Base-by-base conservation (phyloP, 176 grass and related monocot genomes). In the Rhynchospora tenuis region DNA sequence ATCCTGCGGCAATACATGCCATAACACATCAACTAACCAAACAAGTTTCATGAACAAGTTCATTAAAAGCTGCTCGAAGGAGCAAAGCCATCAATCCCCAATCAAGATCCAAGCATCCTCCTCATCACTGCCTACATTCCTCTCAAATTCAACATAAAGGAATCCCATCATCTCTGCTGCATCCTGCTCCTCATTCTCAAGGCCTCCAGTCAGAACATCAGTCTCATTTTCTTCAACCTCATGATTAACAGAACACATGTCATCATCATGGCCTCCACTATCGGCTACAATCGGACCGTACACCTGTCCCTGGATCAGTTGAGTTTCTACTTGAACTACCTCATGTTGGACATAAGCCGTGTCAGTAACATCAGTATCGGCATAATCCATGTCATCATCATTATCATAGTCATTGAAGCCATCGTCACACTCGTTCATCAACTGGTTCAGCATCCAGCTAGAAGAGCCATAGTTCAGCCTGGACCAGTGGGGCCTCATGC, bases 371-470 rank as follows among this genome's bases (percentile, higher is more conserved):
- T 28, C 73, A 76, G 14, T 14, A 51, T 76, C 24, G 7, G 71
- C 46, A 74, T 16, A 28, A 75, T 75, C 72, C 72, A 29, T 52
- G 47, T 55, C 13, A 75, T 54, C 4, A 26, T 75, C 47, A 28
- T 27, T 75, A 22, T 54, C 73, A 54, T 29, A 61, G 59, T 82
- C 80, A 28, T 66, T 20, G 6, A 29, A 14, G 12, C 15, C 59
- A 63, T 82, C 60, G 5, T 76, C 73, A 54, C 16, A 76, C 19
- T 66, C 80, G 2, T 67, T 48, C 28, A 0, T 58, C 59, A 82
- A 66, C 59, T 82, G 80, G 59, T 23, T 82, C 80, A 82, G 61
- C 59, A 82, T 82, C 61, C 80, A 82, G 62, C 61, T 67, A 48
- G 80, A 20, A 63, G 59, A 82, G 15, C 80, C 80, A 11, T 64